Percentiles rank a stretch among this genome's conserved stretches.
phyloP scores from a whole-genome alignment of 108 stramenopile genomes.

The Skeletonema tropicum region DNA sequence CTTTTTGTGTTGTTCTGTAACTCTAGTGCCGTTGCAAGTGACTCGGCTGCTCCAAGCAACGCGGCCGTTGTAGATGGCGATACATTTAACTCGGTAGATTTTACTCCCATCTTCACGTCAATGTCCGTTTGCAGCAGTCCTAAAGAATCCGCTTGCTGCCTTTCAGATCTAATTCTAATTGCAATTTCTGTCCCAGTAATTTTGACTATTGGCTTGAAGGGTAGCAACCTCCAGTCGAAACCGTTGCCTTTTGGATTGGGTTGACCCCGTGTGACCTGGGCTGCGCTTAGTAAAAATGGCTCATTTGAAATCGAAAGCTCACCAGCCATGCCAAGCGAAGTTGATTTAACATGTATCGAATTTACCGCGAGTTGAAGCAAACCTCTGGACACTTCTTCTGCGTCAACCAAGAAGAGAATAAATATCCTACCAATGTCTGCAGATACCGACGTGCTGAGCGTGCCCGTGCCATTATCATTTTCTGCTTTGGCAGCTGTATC shows the following conservation, averaged over 20 bases:
- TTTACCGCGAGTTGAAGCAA: constrained; percentile 28
- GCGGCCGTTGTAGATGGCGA: constrained; percentile 26
- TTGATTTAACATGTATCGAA: constrained; percentile 3
- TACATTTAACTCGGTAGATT: constrained; percentile 16
- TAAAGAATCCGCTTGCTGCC: background rate
- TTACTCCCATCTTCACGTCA: constrained; percentile 15
- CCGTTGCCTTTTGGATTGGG: background rate
- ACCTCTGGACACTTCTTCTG: constrained; percentile 6
- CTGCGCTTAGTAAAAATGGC: constrained; percentile 22
- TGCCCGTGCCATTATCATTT: constrained; percentile 1
- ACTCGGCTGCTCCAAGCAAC: constrained; percentile 1
- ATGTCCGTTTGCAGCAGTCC: background rate
- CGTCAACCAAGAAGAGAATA: constrained; percentile 27
- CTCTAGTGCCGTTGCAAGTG: constrained; percentile 5
- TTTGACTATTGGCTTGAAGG: constrained; percentile 32
- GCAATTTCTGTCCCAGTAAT: constrained; percentile 17
- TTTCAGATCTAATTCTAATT: background rate
- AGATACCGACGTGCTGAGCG: constrained; percentile 12
- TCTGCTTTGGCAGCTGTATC: background rate
- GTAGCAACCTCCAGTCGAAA: constrained; percentile 26
- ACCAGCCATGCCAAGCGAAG: constrained; percentile 9
- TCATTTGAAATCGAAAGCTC: constrained; percentile 9
- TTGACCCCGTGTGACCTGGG: constrained; percentile 12
- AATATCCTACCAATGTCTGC: constrained; percentile 15
- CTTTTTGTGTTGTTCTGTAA: constrained; percentile 8